Conservation (phyloP, 148 eudicot genomes). For the Limonium bicolor region DNA sequence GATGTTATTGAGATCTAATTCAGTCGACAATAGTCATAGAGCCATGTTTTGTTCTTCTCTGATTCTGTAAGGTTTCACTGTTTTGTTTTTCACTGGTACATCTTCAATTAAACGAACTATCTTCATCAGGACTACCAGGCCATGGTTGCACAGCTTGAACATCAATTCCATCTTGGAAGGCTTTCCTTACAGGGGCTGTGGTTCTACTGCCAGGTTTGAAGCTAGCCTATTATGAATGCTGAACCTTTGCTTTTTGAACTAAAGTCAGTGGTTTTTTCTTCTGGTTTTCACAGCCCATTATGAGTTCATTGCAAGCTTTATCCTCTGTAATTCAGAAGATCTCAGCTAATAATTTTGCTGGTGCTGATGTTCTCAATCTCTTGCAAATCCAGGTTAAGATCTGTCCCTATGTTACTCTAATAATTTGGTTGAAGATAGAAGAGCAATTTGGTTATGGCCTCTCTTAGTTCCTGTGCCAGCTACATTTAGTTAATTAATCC, state of each 20-base stretch:
- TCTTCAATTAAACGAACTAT: conserved; percentile 1
- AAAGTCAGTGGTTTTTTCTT: not conserved
- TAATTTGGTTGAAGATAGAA: not conserved
- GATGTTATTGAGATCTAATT: too few species aligned
- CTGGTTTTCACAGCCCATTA: conserved; percentile 49
- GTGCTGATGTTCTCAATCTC: conserved; percentile 87
- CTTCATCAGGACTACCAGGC: conserved; percentile 82
- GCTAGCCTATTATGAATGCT: conserved; percentile 5
- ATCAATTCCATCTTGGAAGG: conserved; percentile 76
- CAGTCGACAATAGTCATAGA: too few species aligned
- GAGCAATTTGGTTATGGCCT: not conserved
- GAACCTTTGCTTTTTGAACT: not conserved
- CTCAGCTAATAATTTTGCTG: conserved; percentile 36
- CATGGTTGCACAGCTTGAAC: conserved; percentile 99
- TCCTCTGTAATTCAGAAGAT: conserved; percentile 63
- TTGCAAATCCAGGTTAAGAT: conserved; percentile 81
- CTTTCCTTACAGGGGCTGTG: conserved; percentile 95
- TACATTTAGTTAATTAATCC: too few species aligned
- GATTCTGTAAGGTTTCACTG: too few species aligned
- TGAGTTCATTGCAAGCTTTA: conserved; percentile 92
- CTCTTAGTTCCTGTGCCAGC: too few species aligned
- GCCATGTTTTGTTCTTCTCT: too few species aligned
- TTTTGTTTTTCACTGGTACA: too few species aligned
- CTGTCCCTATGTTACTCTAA: not conserved
- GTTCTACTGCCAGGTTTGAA: conserved; percentile 90